Conservation (phyloP, 2,329 filamentous ascomycete species). For the Bipolaris victoriae region DNA sequence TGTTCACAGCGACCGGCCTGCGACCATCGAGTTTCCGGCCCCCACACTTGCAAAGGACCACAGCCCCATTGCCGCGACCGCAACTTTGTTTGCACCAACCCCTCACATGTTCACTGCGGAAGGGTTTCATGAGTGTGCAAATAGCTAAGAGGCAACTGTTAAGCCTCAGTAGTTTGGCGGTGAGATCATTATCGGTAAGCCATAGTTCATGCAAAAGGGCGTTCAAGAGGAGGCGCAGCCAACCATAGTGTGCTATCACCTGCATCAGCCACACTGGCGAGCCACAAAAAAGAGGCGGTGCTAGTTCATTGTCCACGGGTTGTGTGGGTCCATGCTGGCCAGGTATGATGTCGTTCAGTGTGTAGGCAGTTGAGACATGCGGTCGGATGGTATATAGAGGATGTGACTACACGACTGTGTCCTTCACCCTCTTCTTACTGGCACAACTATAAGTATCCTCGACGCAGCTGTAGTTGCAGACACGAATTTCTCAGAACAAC, state of each 20-base stretch:
- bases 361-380: slow-evolving; percentile 24
- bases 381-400: slow-evolving; percentile 19
- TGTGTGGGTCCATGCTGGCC: slow-evolving; percentile 14
- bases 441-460: slow-evolving; percentile 14
- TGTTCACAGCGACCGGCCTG: neutral
- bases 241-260: slow-evolving; percentile 12
- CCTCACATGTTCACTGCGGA: slow-evolving; percentile 11
- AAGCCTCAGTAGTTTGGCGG: slow-evolving; percentile 20
- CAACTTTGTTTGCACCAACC: slow-evolving; percentile 22
- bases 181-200: slow-evolving; percentile 14
- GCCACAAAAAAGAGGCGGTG: slow-evolving; percentile 19
- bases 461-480: neutral
- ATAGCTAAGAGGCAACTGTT: neutral
- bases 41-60: slow-evolving; percentile 19
- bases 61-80: slow-evolving; percentile 25
- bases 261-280: slow-evolving; percentile 18
- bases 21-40: slow-evolving; percentile 16
- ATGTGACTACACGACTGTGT: slow-evolving; percentile 1
- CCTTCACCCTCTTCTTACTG: slow-evolving; percentile 1
- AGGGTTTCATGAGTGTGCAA: slow-evolving; percentile 12
- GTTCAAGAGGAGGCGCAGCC: slow-evolving; percentile 13
- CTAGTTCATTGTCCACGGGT: slow-evolving; percentile 7
- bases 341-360: slow-evolving; percentile 7
- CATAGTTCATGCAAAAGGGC: slow-evolving; percentile 16
- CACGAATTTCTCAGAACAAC: slow-evolving; percentile 1